A percentile compares a stretch with the other conserved stretches of the same genome.
These are phyloP conservation scores for Raffaelea albimanens DNA, from an alignment of 2,329 filamentous ascomycete genomes.

Conservation along the genomic window DNA sequence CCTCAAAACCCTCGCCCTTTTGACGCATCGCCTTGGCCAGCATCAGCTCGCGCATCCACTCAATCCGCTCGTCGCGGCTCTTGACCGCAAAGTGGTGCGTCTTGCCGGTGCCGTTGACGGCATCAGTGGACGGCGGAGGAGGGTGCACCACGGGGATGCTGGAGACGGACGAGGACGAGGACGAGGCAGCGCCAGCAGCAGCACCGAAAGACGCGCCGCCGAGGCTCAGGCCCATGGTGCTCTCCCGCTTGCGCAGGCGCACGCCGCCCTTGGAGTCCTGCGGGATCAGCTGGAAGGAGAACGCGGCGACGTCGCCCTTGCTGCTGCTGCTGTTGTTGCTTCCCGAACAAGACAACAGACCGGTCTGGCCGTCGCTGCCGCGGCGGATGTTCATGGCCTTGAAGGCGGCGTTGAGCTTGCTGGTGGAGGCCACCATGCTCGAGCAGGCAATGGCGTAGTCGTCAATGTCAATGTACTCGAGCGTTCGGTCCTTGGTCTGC, in stretches of 20 bases:
- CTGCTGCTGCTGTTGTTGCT: slow-evolving; percentile 10
- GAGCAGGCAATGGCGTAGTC: slow-evolving; percentile 84
- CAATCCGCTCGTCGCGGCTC: slow-evolving; percentile 79
- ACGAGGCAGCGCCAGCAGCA: slow-evolving; percentile 2
- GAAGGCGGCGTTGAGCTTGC: slow-evolving; percentile 80
- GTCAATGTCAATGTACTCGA: slow-evolving; percentile 78
- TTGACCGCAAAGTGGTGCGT: slow-evolving; percentile 91
- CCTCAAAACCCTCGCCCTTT: slow-evolving; percentile 74
- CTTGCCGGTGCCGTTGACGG: slow-evolving; percentile 59
- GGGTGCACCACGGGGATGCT: slow-evolving; percentile 8
- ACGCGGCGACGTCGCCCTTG: background rate
- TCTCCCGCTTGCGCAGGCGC: slow-evolving; percentile 43
- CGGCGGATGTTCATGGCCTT: slow-evolving; percentile 62
- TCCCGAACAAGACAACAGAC: no score
- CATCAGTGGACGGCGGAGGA: slow-evolving; percentile 28
- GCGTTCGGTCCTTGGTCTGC: slow-evolving; percentile 41
- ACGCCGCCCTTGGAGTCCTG: slow-evolving; percentile 35
- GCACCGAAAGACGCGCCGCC: background rate
- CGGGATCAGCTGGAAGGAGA: no score
- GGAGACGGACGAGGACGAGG: background rate
- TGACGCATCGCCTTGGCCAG: slow-evolving; percentile 78
- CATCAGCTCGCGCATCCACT: slow-evolving; percentile 96
- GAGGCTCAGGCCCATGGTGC: slow-evolving; percentile 22
- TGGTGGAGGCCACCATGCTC: slow-evolving; percentile 60
- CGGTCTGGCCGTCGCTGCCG: slow-evolving; percentile 41